Evolutionary conservation across 805 yeast genomes (phyloP).

Genomic region (Lipomyces yamanashiensis): DNA sequence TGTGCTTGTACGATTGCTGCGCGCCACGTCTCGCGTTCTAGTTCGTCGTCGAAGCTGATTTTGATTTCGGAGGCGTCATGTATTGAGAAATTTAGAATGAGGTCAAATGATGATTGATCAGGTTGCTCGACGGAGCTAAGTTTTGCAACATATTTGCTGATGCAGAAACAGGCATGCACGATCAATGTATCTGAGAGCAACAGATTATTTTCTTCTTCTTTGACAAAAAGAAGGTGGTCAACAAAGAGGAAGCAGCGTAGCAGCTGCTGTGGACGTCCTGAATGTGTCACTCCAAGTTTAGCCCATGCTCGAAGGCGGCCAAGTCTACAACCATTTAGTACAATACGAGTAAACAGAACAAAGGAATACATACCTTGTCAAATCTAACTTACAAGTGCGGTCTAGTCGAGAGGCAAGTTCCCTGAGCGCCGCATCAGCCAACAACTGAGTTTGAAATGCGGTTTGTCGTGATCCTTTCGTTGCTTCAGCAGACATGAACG

Average conservation of each 20-base stretch:
- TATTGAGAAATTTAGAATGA: slow-evolving; percentile 7
- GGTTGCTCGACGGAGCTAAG: not conserved
- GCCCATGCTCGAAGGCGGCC: slow-evolving; percentile 21
- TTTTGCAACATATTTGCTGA: slow-evolving; percentile 17
- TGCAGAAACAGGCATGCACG: slow-evolving; percentile 12
- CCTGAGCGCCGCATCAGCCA: slow-evolving; percentile 14
- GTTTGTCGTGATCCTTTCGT: slow-evolving; percentile 2
- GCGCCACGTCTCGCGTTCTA: slow-evolving; percentile 19
- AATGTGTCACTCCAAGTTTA: slow-evolving; percentile 6
- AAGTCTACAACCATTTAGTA: not conserved
- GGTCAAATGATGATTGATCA: not conserved
- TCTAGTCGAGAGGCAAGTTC: slow-evolving; percentile 6
- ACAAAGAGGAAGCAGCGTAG: slow-evolving; percentile 27
- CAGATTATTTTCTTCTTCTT: not conserved
- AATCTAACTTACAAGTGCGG: slow-evolving; percentile 4
- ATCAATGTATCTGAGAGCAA: not conserved
- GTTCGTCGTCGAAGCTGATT: slow-evolving; percentile 11
- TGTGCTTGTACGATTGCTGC: not conserved
- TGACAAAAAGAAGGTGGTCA: slow-evolving; percentile 24
- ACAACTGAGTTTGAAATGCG: not conserved
- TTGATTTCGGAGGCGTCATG: slow-evolving; percentile 5
- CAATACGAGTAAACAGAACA: not conserved
- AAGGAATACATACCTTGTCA: not conserved
- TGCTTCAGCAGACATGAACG: not conserved
- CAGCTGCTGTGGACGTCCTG: not conserved